Base-by-base conservation (phyloP, 495 filamentous ascomycete genomes). In the Podospora conica region DNA sequence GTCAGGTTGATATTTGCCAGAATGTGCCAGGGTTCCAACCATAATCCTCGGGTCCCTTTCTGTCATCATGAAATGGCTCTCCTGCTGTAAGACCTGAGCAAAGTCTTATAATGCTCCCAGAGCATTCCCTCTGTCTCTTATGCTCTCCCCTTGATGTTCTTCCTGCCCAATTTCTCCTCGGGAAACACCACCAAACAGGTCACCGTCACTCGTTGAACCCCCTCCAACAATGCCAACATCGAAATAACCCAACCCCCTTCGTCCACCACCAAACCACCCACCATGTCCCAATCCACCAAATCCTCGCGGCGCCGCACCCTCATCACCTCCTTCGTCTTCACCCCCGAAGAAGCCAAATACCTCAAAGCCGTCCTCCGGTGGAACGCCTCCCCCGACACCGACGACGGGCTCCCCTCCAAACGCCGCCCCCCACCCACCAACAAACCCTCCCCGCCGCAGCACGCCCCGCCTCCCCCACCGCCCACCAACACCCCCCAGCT, bases 331-430 rank as follows among this genome's bases (percentile, higher is more conserved):
- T 68, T 80, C 54, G 70, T 76, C 15, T 77, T 74, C 66, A 78
- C 77, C 1, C 65, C 75, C 11, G 79, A 81, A 22, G 80, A 82
- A 60, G 72, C 75, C 61, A 73, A 73, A 63, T 82, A 79, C 59
- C 72, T 78, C 58, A 75, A 77, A 62, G 78, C 77, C 23, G 67
- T 82, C 18, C 71, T 82, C 29, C 66, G 70, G 24, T 82, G 80
- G 80, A 75, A 79, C 24, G 33, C 61, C 4, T 66, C 59, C 21
- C 18, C 68, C 9, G 55, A 61, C 29, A n/a, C 61, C 56, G 22
- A 65, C 9, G 55, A 61, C 65, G 21, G 68, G 65, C 22, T 61
- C 62, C 10, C 61, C 23, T 23, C 64, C 8, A 60, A 65, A 18
- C 57, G 58, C 23, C 66, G 73, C 24, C 63, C 62, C n/a, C 64